Evolutionary conservation across 2,329 filamentous ascomycete species (phyloP).

Genomic region (Alternaria longipes): DNA sequence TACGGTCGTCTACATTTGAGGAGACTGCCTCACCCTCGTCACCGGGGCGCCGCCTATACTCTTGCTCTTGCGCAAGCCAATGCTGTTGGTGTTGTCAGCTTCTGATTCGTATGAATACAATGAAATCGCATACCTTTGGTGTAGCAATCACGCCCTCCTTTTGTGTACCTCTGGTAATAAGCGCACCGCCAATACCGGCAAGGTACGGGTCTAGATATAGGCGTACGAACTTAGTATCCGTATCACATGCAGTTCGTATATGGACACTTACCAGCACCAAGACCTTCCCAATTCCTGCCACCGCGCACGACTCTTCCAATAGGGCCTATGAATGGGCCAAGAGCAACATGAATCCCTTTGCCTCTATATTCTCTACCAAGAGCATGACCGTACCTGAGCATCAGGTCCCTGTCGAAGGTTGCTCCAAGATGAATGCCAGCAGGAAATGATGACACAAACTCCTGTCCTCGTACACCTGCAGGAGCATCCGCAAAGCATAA

Average conservation of each 20-base stretch:
- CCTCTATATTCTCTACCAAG: slow-evolving; percentile 75
- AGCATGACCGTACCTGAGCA: slow-evolving; percentile 72
- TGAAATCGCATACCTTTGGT: slow-evolving; percentile 22
- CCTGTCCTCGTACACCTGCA: slow-evolving; percentile 44
- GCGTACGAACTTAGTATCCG: too few relatives aligned
- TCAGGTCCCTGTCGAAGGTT: slow-evolving; percentile 75
- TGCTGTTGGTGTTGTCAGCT: slow-evolving; percentile 50
- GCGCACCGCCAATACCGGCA: slow-evolving; percentile 60
- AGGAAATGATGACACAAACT: slow-evolving; percentile 45
- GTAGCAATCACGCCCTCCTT: slow-evolving; percentile 55
- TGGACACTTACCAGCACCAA: slow-evolving; percentile 60
- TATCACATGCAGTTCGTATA: too few relatives aligned
- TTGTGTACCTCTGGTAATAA: slow-evolving; percentile 64
- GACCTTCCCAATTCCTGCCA: slow-evolving; percentile 78
- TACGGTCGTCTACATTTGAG: slow-evolving; percentile 70
- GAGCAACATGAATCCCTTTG: slow-evolving; percentile 74
- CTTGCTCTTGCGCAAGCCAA: slow-evolving; percentile 64
- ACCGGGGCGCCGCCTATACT: slow-evolving; percentile 53
- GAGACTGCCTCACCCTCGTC: slow-evolving; percentile 65
- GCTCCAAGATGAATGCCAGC: slow-evolving; percentile 62
- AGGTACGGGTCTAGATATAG: slow-evolving; percentile 65
- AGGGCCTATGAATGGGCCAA: slow-evolving; percentile 75
- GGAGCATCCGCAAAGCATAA: slow-evolving; percentile 53
- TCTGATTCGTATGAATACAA: background rate
- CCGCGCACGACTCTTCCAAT: slow-evolving; percentile 75